phyloP scores from a whole-genome alignment of 495 filamentous ascomycete species.

The Articulospora tetracladia region DNA sequence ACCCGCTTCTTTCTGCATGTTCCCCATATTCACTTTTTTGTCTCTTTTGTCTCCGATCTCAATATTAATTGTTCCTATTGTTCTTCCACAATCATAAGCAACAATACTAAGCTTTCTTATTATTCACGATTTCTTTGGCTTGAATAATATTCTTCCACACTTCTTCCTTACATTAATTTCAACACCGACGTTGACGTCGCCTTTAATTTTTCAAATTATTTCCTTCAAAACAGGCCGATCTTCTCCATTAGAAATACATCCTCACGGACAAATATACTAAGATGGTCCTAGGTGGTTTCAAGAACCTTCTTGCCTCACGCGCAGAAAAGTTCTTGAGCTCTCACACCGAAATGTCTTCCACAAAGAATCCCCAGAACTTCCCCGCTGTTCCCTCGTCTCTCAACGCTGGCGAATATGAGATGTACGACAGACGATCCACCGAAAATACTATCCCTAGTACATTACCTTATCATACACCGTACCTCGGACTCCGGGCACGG shows the following conservation, averaged over 20 bases:
- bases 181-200: background rate
- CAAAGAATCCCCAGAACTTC: conserved; percentile 28
- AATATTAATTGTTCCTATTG: conserved; percentile 20
- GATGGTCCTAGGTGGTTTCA: conserved; percentile 33
- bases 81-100: conserved; percentile 16
- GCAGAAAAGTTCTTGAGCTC: conserved; percentile 8
- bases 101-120: conserved; percentile 16
- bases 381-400: conserved; percentile 31
- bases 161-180: conserved; percentile 11
- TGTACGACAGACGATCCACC: conserved; percentile 17
- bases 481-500: conserved; percentile 83
- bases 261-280: conserved; percentile 21
- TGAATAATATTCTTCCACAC: conserved; percentile 13
- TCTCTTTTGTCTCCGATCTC: conserved; percentile 1
- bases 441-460: conserved; percentile 13
- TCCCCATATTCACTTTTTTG: conserved; percentile 20
- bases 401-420: conserved; percentile 26
- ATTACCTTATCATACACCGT: conserved; percentile 64
- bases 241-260: conserved; percentile 6
- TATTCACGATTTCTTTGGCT: conserved; percentile 28
- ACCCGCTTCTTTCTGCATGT: conserved; percentile 2
- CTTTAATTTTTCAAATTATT: background rate
- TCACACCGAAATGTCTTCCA: conserved; percentile 30
- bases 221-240: background rate
- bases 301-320: conserved; percentile 20